phyloP scores from a whole-genome alignment of 306 rosid genomes.

The Macrotyloma uniflorum region DNA sequence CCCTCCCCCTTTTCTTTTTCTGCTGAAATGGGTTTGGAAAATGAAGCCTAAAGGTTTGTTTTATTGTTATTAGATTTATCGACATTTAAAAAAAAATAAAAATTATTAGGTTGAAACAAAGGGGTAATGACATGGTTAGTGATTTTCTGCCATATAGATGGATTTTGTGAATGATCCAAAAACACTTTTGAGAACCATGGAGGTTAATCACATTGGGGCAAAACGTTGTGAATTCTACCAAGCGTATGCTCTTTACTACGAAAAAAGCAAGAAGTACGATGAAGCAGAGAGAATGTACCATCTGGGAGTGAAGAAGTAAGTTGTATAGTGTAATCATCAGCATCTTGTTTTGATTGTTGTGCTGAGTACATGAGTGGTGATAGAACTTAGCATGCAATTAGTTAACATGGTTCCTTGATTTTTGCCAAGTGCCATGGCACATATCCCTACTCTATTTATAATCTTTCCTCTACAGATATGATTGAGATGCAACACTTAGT shows the following conservation, averaged over 20 bases:
- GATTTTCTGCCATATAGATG: constrained; percentile 55
- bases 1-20: neutral
- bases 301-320: constrained; percentile 64
- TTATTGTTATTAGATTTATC: neutral
- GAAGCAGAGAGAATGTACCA: constrained; percentile 76
- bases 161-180: constrained; percentile 77
- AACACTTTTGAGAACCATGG: constrained; percentile 71
- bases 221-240: constrained; percentile 76
- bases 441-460: neutral
- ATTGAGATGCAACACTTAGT: neutral
- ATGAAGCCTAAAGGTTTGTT: constrained; percentile 29
- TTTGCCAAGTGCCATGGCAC: constrained; percentile 6
- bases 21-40: constrained; percentile 18
- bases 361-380: constrained; percentile 3
- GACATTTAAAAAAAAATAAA: neutral
- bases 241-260: constrained; percentile 74
- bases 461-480: neutral
- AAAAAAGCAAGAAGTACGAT: constrained; percentile 76
- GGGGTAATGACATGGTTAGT: neutral
- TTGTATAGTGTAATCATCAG: constrained; percentile 16
- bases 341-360: neutral
- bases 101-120: constrained; percentile 13
- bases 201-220: constrained; percentile 69
- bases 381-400: neutral
- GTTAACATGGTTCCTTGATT: constrained; percentile 3